A percentile compares a stretch with the other conserved stretches of the same genome.
Evolutionary conservation across 2,329 filamentous ascomycete species (phyloP).

Genomic region (Dactylonectria macrodidyma): DNA sequence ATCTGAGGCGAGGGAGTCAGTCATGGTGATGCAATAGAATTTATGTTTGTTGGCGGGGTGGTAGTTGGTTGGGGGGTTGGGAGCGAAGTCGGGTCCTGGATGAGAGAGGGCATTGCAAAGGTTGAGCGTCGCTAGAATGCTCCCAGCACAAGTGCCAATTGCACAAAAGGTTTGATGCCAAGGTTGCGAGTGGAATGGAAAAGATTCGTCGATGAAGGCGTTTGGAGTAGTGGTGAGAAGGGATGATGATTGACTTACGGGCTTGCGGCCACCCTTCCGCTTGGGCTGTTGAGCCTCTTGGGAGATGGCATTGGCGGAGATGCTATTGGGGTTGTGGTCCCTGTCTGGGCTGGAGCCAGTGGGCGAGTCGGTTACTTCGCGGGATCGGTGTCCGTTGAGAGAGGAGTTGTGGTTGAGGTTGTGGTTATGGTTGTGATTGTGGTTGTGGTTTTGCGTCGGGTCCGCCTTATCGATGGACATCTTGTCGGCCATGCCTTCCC

Average conservation of each 20-base stretch:
- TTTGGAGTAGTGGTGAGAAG: slow-evolving; percentile 16
- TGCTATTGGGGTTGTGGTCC: slow-evolving; percentile 59
- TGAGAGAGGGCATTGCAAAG: not conserved
- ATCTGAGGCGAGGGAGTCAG: slow-evolving; percentile 71
- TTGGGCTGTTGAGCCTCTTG: slow-evolving; percentile 81
- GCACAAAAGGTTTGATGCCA: not conserved
- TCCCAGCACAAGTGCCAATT: not conserved
- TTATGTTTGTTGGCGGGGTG: slow-evolving; percentile 4
- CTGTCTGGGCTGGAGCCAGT: slow-evolving; percentile 72
- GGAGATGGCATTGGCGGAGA: slow-evolving; percentile 51
- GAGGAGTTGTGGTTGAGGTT: slow-evolving; percentile 45
- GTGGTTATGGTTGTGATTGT: slow-evolving; percentile 41
- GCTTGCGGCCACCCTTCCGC: slow-evolving; percentile 97
- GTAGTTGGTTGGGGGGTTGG: not conserved
- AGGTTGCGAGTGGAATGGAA: not conserved
- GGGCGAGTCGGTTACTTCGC: slow-evolving; percentile 75
- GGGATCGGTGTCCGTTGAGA: slow-evolving; percentile 54
- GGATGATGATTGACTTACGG: slow-evolving; percentile 74
- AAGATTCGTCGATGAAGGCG: slow-evolving; percentile 3
- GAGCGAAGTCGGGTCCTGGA: too few species aligned
- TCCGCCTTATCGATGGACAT: slow-evolving; percentile 76
- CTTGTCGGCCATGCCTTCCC: slow-evolving; percentile 73
- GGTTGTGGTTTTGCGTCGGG: slow-evolving; percentile 47
- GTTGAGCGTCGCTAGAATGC: not conserved
- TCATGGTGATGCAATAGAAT: slow-evolving; percentile 29